These are phyloP conservation scores for Rhytidhysteron rufulum DNA, from an alignment of 2,329 filamentous ascomycete species.

Conservation along the genomic window DNA sequence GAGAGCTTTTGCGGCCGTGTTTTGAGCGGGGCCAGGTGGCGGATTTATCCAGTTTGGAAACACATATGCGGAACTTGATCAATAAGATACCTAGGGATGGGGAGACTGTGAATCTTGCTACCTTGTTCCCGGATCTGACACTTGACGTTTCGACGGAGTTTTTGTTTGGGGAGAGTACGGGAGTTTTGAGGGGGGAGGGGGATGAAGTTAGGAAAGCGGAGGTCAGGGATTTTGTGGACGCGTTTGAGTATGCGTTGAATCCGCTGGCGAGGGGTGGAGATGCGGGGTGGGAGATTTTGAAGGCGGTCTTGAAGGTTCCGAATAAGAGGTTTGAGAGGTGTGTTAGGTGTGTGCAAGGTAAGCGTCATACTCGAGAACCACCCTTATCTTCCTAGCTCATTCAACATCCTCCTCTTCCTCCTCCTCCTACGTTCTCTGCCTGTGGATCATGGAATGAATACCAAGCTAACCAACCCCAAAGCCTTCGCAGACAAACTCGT, in stretches of 20 bases:
- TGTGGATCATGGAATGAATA: too few relatives aligned
- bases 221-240: conserved; percentile 14
- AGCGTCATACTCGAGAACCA: conserved; percentile 1
- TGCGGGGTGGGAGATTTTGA: conserved; percentile 10
- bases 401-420: neutral
- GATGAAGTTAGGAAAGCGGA: conserved; percentile 5
- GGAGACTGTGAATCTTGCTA: conserved; percentile 19
- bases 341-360: conserved; percentile 16
- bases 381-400: neutral
- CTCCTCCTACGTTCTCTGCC: too few relatives aligned
- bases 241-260: conserved; percentile 20
- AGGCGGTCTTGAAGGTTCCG: conserved; percentile 7
- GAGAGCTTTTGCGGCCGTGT: conserved; percentile 24
- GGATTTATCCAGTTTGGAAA: conserved; percentile 18
- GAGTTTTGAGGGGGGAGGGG: conserved; percentile 5
- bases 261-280: conserved; percentile 12
- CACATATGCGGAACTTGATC: conserved; percentile 17
- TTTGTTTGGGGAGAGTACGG: conserved; percentile 22
- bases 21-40: conserved; percentile 22
- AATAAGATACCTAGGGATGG: conserved; percentile 17
- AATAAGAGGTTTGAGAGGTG: conserved; percentile 13
- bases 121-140: conserved; percentile 21
- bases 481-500: conserved; percentile 15
- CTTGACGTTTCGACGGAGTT: conserved; percentile 23
- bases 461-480: too few relatives aligned